phyloP scores from a whole-genome alignment of 108 stramenopile genomes.

The Nitzschia inconspicua region DNA sequence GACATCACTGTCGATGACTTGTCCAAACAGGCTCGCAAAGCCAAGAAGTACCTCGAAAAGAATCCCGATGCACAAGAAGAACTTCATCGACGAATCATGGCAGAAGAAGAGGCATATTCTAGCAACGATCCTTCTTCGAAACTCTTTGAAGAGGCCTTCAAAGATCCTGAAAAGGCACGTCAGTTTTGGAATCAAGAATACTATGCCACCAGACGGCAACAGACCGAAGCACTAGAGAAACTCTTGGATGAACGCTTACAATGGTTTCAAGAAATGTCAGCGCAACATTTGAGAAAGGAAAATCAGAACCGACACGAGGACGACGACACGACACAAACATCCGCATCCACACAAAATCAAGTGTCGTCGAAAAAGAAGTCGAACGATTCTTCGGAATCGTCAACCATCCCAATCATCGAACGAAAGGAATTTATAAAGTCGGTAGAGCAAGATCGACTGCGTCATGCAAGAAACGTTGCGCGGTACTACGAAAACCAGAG shows the following conservation, averaged over 20 bases:
- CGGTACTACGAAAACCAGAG: neutral
- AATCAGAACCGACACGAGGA: neutral
- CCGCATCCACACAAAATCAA: neutral
- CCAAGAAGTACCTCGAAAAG: neutral
- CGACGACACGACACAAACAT: neutral
- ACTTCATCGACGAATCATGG: constrained; percentile 7
- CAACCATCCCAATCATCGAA: too few relatives aligned
- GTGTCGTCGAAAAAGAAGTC: too few relatives aligned
- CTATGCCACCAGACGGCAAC: neutral
- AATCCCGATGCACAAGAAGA: constrained; percentile 12
- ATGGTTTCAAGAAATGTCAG: neutral
- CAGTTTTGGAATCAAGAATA: constrained; percentile 16
- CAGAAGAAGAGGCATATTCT: constrained; percentile 5
- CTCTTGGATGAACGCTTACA: constrained; percentile 1
- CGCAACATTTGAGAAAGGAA: neutral
- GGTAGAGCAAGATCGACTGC: constrained; percentile 3
- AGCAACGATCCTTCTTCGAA: constrained; percentile 1
- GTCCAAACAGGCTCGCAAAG: neutral
- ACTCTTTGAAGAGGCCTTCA: neutral
- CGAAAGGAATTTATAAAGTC: too few relatives aligned
- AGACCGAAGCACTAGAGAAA: constrained; percentile 1
- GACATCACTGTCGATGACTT: neutral
- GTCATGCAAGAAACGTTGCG: constrained; percentile 3
- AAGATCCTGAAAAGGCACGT: constrained; percentile 1
- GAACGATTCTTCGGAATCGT: too few relatives aligned